Conservation (phyloP, 1,284 basidiomycete species). For the Inonotus obliquus region DNA sequence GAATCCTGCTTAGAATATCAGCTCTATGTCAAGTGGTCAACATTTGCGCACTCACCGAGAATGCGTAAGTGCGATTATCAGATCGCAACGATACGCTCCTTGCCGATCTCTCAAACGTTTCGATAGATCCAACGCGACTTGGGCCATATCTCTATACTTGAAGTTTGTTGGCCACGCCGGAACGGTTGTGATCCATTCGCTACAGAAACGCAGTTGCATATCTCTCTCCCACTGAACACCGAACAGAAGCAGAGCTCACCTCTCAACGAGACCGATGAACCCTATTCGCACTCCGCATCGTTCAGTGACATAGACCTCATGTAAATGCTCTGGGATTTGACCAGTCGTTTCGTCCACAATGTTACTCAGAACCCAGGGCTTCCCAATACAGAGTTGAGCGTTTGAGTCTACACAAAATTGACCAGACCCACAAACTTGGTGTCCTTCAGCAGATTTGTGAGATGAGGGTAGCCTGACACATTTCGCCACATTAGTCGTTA, state of each 20-base stretch:
- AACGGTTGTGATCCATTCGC: conserved; percentile 86
- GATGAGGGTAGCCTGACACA: conserved; percentile 70
- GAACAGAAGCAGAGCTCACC: conserved; percentile 41
- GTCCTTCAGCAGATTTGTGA: conserved; percentile 66
- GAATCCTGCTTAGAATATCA: conserved; percentile 22
- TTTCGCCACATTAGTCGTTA: neutral
- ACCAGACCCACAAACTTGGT: conserved; percentile 58
- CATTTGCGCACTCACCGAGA: conserved; percentile 40
- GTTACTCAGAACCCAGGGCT: conserved; percentile 78
- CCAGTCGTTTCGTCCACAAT: conserved; percentile 63
- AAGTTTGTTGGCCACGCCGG: conserved; percentile 78
- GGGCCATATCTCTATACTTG: conserved; percentile 63
- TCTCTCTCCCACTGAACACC: neutral
- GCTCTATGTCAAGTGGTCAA: conserved; percentile 31
- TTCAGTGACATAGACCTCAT: conserved; percentile 61
- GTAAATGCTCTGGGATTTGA: conserved; percentile 49
- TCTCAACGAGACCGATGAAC: conserved; percentile 79
- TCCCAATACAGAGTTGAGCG: conserved; percentile 21
- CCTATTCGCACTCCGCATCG: conserved; percentile 68
- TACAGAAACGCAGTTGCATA: conserved; percentile 21
- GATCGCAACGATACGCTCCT: conserved; percentile 65
- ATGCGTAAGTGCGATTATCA: conserved; percentile 83
- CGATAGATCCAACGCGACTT: conserved; percentile 63
- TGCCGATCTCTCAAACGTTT: conserved; percentile 65
- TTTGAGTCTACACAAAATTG: conserved; percentile 17